Base-by-base conservation (phyloP, 169 alveolate genomes). In the Cytauxzoon felis region DNA sequence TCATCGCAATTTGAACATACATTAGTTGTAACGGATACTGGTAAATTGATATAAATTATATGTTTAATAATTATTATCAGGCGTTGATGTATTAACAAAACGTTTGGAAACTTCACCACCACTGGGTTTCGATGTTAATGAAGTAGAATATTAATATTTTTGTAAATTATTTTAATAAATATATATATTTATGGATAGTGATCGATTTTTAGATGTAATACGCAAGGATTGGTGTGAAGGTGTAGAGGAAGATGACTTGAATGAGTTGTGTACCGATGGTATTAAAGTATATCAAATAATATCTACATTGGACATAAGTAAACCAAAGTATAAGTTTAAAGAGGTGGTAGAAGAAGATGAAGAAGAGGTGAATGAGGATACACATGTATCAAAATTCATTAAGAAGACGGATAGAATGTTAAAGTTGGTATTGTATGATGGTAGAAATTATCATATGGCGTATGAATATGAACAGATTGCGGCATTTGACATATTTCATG, bases 1-100 rank as follows among this genome's bases (percentile, higher is more conserved):
- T 93, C 98, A 5, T 98, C 99, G 7, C 97, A 96, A 82, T 97
- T 97, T 82, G 99, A 97, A 80, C 99, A 97, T 78, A 95, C 99
- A 13, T 56, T 96, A 45, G 87, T 97, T 34, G 91, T 97, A 42
- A 96, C 99, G 5, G 96, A 93, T 19, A 90, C 80, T 33, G 95
- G 95, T 26, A 19, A 13, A 53, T 18, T 18, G 21, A 3, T 0
- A 34, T 2, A 1, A 2, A 2, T 26, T 1, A 32, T 23, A 11
- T 38, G 2, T 3, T 9, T 11, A 45, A 45, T 38, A 13, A 38
- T 38, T n/a, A 38, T 38, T 38, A 38, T 57, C 47, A 63, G 98
- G 98, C 16, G 95, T 87, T 49, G 99, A 97, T 71, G 86, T 95
- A 21, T 90, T 97, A 24, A 95, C 99, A 32, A 93, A 92, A 23